Evolutionary conservation across 2,329 filamentous ascomycete species (phyloP), one percentile per base, ranked within the genome.

Genomic region (Colletotrichum shisoi): DNA sequence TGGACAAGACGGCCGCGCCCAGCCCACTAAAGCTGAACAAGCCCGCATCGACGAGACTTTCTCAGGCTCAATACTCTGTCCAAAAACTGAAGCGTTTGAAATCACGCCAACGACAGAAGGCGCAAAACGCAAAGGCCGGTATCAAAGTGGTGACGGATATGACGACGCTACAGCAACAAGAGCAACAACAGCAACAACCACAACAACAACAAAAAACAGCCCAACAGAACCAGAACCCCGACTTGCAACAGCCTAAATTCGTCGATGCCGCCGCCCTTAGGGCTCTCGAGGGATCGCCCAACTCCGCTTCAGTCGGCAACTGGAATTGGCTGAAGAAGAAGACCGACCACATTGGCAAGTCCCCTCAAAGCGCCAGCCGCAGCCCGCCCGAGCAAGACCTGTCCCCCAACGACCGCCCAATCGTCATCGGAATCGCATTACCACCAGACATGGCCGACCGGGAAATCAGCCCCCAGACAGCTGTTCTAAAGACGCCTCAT

Each of bases 131-230:
- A 63, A 82, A 84, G 76, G 85, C 85, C 9, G 88, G 88, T 13
- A 91, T 91, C 73, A 89, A 82, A 70, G 76, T 93, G 21, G 87
- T 92, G 70, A 93, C 91, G 2, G 89, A 89, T 73, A 89, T 92
- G 80, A 80, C 86, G 68, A 80, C 76, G 68, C 81, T 81, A 74
- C 85, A 79, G 31, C 79, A 80, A 34, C 76, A 75, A 70, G n/a
- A n/a, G n/a, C 82, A 79, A 34, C 79, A 80, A 34, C 85, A 79
- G 31, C 79, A 80, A 34, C 76, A 75, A 70, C 82, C 79, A 34
- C 79, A 80, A 34, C 85, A 79, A 34, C 79, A 80, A 34, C 76
- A 75, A 70, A 82, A 76, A 70, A 75, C 73, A 24, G 73, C 72
- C 13, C 73, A 74, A 44, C 73, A 77, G 8, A 72, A 74, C 57